phyloP scores from a whole-genome alignment of 2,329 filamentous ascomycete genomes.

The Monilinia fructigena region DNA sequence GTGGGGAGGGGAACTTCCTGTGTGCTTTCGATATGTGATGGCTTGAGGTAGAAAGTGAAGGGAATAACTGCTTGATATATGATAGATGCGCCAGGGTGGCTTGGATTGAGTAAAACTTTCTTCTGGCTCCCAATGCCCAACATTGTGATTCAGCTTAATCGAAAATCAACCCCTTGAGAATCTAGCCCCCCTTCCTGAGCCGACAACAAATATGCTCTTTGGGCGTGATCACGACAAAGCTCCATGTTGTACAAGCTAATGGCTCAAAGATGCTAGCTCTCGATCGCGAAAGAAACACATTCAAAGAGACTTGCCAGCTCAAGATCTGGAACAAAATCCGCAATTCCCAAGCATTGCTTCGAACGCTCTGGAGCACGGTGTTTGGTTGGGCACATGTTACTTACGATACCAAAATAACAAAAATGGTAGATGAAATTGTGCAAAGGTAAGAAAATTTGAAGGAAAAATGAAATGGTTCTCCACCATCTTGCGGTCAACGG shows the following conservation, averaged over 20 bases:
- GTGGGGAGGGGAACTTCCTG: not conserved
- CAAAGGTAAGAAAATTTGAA: slow-evolving; percentile 9
- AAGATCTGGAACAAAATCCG: slow-evolving; percentile 18
- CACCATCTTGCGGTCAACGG: slow-evolving; percentile 20
- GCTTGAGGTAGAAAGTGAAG: not conserved
- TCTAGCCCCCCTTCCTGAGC: slow-evolving; percentile 5
- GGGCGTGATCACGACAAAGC: slow-evolving; percentile 16
- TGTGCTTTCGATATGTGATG: slow-evolving; percentile 8
- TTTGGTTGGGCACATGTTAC: slow-evolving; percentile 6
- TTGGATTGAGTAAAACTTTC: not conserved
- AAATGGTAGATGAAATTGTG: slow-evolving; percentile 1
- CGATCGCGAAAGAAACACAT: not conserved
- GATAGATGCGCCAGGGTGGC: not conserved
- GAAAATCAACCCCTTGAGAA: not conserved
- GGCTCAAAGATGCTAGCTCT: not conserved
- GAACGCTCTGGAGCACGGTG: slow-evolving; percentile 13
- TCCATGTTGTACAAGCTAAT: slow-evolving; percentile 12
- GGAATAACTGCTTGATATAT: slow-evolving; percentile 12
- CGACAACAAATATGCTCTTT: not conserved
- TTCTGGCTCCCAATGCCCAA: not conserved
- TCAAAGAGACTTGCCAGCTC: slow-evolving; percentile 8
- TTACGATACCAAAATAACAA: slow-evolving; percentile 8
- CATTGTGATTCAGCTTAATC: not conserved
- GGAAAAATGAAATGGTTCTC: not conserved
- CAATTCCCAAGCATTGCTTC: not conserved